A percentile compares a stretch with the other conserved stretches of the same genome.
phyloP scores from a whole-genome alignment of 2,329 filamentous ascomycete genomes.

The Pseudogymnoascus sp. region DNA sequence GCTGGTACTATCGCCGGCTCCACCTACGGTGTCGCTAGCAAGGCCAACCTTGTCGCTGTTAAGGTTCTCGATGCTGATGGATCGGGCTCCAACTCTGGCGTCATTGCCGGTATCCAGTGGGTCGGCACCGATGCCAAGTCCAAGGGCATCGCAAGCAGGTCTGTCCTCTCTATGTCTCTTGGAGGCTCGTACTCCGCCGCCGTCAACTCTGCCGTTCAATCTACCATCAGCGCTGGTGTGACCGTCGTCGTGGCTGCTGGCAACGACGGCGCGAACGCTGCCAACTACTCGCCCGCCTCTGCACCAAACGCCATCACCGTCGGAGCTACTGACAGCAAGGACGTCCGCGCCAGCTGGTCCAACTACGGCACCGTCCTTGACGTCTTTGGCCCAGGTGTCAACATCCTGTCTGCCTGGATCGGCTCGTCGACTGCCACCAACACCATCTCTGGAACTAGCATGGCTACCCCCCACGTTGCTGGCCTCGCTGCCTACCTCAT shows the following conservation, averaged over 20 bases:
- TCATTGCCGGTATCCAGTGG: constrained; percentile 53
- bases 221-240: constrained; percentile 38
- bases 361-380: constrained; percentile 44
- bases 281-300: constrained; percentile 39
- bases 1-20: constrained; percentile 33
- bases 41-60: constrained; percentile 29
- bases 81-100: constrained; percentile 40
- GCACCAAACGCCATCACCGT: constrained; percentile 44
- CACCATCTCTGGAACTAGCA: constrained; percentile 50
- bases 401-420: constrained; percentile 40
- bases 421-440: constrained; percentile 37
- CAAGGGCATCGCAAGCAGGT: constrained; percentile 39
- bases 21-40: constrained; percentile 34
- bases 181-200: constrained; percentile 38
- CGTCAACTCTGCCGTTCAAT: constrained; percentile 42
- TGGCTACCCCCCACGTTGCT: constrained; percentile 53
- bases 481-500: constrained; percentile 52
- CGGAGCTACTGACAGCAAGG: constrained; percentile 37
- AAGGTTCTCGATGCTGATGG: constrained; percentile 30
- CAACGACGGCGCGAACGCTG: constrained; percentile 36
- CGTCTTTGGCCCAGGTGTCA: constrained; percentile 42
- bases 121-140: constrained; percentile 39
- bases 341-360: constrained; percentile 37
- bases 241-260: constrained; percentile 48
- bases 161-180: constrained; percentile 57